These are phyloP conservation scores for Vigna unguiculata DNA, from an alignment of 306 rosid genomes.

Conservation along the genomic window DNA sequence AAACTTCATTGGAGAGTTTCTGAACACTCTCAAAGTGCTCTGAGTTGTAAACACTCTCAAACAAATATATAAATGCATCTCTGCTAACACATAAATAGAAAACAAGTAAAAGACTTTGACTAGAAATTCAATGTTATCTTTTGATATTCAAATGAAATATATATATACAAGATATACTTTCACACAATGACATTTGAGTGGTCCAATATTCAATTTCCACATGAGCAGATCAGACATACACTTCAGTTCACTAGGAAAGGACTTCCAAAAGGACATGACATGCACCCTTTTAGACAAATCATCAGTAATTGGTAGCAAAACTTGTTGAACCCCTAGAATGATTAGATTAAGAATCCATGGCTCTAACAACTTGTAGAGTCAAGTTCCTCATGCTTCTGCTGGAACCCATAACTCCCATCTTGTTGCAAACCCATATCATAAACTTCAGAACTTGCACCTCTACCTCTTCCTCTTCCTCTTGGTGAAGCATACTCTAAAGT, in stretches of 20 bases:
- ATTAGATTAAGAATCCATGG: conserved; percentile 7
- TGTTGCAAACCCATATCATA: conserved; percentile 77
- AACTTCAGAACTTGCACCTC: conserved; percentile 57
- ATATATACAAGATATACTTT: conserved; percentile 43
- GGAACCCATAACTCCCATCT: conserved; percentile 73
- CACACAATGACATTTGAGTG: neutral
- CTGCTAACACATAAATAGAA: neutral
- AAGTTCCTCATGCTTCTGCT: conserved; percentile 46
- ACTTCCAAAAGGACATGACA: conserved; percentile 10
- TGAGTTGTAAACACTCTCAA: neutral
- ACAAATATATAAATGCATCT: neutral
- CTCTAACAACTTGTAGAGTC: conserved; percentile 23
- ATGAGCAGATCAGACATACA: conserved; percentile 3
- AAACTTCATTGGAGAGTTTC: neutral
- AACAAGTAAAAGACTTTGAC: neutral
- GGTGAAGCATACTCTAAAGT: conserved; percentile 44
- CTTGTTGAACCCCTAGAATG: conserved; percentile 23
- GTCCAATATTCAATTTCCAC: conserved; percentile 2
- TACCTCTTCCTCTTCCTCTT: conserved; percentile 18
- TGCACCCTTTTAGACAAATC: conserved; percentile 8
- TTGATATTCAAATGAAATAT: conserved; percentile 32
- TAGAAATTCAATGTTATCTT: conserved; percentile 19
- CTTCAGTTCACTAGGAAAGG: neutral
- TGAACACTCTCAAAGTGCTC: neutral
- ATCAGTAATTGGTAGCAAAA: conserved; percentile 22